Base-by-base conservation (phyloP, 108 stramenopile species). In the Fragilaria crotonensis region DNA sequence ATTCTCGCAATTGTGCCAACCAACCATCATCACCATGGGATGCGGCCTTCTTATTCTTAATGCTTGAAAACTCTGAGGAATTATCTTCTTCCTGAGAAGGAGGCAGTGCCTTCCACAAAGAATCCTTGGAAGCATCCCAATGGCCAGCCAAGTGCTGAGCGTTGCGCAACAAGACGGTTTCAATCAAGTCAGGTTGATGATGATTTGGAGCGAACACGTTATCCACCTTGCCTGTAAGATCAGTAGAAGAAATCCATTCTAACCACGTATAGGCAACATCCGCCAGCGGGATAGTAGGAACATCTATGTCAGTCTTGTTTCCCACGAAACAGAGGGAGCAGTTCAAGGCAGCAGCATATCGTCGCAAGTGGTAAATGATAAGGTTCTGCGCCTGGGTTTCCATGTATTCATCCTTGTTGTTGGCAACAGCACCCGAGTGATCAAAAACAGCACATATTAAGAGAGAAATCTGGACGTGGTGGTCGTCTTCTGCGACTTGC, bases 41-140 rank as follows among this genome's bases (percentile, higher is more conserved):
- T 33, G 29, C 45, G 54, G 33, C 60, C 59, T 1, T 52, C 19
- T 44, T 48, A 30, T 0, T 28, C 31, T 20, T 5, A 36, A 2
- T 59, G 20, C 25, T 11, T 25, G n/a, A 20, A 30, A 26, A 22
- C 14, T 0, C 51, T 9, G 54, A 27, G 14, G 30, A 20, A 41
- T 33, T 33, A 33, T 27, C 19, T 41, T 17, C 54, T 30, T 7
- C 19, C 25, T 22, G 28, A 30, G 59, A 45, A 9, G 71, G 60
- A 5, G 90, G 87, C 36, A 93, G 55, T 25, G 87, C 87, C 51
- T 63, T 69, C 68, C 70, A 77, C 48, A 93, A 63, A 63, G 71
- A 67, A 62, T 87, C 84, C 50, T 72, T 86, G 48, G 44, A 50
- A 21, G 91, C 91, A 66, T 93, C 87, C 91, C 91, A 93, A 30